phyloP scores from a whole-genome alignment of 2,329 filamentous ascomycete genomes.

The Botrytis squamosa region DNA sequence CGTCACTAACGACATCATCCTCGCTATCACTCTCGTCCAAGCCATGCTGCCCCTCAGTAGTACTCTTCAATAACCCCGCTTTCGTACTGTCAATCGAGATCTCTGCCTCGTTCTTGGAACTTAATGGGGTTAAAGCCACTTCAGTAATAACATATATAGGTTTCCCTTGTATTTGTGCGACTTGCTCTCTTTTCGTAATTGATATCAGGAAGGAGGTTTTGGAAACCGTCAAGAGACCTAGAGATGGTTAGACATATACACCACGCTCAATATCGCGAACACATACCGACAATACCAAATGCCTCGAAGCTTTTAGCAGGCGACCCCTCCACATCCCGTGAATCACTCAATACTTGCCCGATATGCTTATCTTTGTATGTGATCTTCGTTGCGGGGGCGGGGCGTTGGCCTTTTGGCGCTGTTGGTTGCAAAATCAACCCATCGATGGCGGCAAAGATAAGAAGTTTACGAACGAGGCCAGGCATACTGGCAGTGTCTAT shows the following conservation, averaged over 20 bases:
- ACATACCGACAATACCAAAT: slow-evolving; percentile 40
- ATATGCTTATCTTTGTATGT: slow-evolving; percentile 37
- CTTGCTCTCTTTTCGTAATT: slow-evolving; percentile 82
- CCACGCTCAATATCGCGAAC: background rate
- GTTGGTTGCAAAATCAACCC: slow-evolving; percentile 40
- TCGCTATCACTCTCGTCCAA: slow-evolving; percentile 46
- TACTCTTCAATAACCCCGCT: slow-evolving; percentile 44
- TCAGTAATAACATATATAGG: slow-evolving; percentile 86
- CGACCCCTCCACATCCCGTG: slow-evolving; percentile 19
- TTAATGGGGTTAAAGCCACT: slow-evolving; percentile 84
- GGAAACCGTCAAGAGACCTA: slow-evolving; percentile 82
- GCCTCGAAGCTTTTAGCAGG: slow-evolving; percentile 38
- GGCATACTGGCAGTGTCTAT: slow-evolving; percentile 37
- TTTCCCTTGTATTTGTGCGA: slow-evolving; percentile 79
- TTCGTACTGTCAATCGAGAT: slow-evolving; percentile 66
- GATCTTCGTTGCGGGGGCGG: slow-evolving; percentile 36
- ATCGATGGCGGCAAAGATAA: slow-evolving; percentile 40
- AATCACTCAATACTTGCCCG: slow-evolving; percentile 28
- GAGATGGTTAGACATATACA: slow-evolving; percentile 17
- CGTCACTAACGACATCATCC: slow-evolving; percentile 45
- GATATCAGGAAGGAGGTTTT: slow-evolving; percentile 80
- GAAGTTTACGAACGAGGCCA: slow-evolving; percentile 39
- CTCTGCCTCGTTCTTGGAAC: slow-evolving; percentile 71
- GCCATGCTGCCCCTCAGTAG: slow-evolving; percentile 34
- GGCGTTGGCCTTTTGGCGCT: slow-evolving; percentile 34